Conservation (phyloP, 2,329 filamentous ascomycete species). For the Shiraia bambusicola region DNA sequence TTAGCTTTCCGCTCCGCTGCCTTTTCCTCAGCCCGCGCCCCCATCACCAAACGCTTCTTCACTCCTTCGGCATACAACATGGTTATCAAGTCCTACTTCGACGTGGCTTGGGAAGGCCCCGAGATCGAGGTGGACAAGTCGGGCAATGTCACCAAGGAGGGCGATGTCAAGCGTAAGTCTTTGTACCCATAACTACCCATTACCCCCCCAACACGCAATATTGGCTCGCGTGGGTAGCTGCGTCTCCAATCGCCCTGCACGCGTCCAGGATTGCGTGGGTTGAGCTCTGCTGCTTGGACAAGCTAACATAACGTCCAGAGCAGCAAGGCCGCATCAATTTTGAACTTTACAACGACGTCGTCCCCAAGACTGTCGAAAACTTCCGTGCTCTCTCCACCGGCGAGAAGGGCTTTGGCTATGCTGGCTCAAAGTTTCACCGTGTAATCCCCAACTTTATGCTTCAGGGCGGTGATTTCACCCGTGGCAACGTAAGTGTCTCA, state of each 20-base stretch:
- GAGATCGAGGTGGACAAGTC: conserved; percentile 62
- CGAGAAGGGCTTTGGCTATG: conserved; percentile 81
- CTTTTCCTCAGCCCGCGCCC: conserved; percentile 32
- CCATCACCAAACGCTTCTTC: conserved; percentile 55
- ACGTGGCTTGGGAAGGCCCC: conserved; percentile 70
- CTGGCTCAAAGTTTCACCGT: conserved; percentile 84
- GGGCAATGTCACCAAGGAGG: conserved; percentile 51
- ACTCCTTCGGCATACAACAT: conserved; percentile 71
- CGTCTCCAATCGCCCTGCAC: neutral
- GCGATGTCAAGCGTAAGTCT: conserved; percentile 59
- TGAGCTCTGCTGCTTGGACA: conserved; percentile 12
- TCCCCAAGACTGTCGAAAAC: conserved; percentile 86
- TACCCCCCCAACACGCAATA: neutral
- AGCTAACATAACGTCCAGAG: conserved; percentile 50
- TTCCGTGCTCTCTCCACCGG: conserved; percentile 81
- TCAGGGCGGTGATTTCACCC: conserved; percentile 94
- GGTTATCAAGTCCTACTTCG: conserved; percentile 75
- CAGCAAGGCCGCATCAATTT: conserved; percentile 83
- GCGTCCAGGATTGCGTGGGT: neutral
- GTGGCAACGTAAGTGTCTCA: conserved; percentile 70
- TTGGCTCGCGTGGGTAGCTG: neutral
- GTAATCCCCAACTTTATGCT: conserved; percentile 94
- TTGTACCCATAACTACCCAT: conserved; percentile 5
- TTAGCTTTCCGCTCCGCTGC: conserved; percentile 36
- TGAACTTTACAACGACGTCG: conserved; percentile 79